Evolutionary conservation across 169 alveolate genomes (phyloP), one percentile per base, ranked within the genome.

Genomic region (Plasmodium malariae): DNA sequence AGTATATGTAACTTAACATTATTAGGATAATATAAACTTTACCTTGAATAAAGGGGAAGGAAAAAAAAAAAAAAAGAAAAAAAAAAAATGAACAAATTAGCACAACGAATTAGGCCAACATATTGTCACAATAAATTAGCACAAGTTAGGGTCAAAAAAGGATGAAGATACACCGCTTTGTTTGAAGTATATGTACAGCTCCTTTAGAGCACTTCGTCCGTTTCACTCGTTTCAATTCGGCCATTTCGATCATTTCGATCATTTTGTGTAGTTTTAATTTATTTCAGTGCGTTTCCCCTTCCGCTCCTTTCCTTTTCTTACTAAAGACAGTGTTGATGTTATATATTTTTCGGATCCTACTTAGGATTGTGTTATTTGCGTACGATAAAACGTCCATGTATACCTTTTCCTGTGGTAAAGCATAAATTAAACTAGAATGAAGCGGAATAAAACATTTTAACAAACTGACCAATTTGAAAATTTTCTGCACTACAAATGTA

Each of bases 341-440:
- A 57, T 74, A 87, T 28, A 87, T 63, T 68, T 72, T 72, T 43
- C 55, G 21, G 30, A 80, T 63, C 45, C 90, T 63, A 80, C 48
- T 88, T 36, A 71, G 57, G 12, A 65, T 21, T 12, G 48, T 55
- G 36, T 69, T 62, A 51, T 51, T 86, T 70, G 83, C 70, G 34
- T 54, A 65, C n/a, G 70, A 28, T 24, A 92, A 30, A 24, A 73
- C 92, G 0, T 78, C 60, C 63, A 70, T 74, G 62, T 92, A 92
- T 0, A 92, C 89, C 21, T 60, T 73, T 32, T 51, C 86, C 94
- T 90, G 55, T 6, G 49, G 54, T 37, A 24, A 60, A 9, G 12
- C 57, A 62, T 59, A n/a, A 12, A 62, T 2, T n/a, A 3, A 30
- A 21, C 30, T 9, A 1, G 19, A 9, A 5, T 40, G 49, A 4